A percentile compares a stretch with the other conserved stretches of the same genome.
phyloP scores from a whole-genome alignment of 768 basidiomycete species.

The Calocybe indica region DNA sequence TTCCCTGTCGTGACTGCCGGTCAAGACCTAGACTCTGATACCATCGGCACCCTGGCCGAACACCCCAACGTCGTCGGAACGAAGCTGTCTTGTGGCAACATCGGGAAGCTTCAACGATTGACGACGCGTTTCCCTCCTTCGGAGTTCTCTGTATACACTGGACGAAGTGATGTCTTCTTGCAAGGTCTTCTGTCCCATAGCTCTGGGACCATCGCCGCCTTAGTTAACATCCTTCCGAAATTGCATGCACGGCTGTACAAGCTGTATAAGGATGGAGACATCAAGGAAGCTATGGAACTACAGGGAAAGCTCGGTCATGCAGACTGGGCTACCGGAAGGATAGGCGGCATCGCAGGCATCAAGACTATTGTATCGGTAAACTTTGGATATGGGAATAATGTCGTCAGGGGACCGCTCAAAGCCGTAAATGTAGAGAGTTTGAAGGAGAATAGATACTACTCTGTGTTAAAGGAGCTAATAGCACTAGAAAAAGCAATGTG shows the following conservation, averaged over 20 bases:
- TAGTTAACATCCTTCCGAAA: constrained; percentile 58
- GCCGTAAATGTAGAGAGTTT: constrained; percentile 30
- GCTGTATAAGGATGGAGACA: constrained; percentile 45
- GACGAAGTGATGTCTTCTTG: constrained; percentile 65
- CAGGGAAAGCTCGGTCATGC: constrained; percentile 60
- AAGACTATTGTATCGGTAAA: constrained; percentile 57
- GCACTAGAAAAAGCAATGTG: constrained; percentile 32
- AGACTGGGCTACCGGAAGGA: constrained; percentile 57
- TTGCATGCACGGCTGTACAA: constrained; percentile 44
- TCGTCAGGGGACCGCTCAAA: constrained; percentile 46
- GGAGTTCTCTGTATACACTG: constrained; percentile 69
- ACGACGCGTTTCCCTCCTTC: constrained; percentile 47
- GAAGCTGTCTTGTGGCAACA: constrained; percentile 80
- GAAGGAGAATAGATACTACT: constrained; percentile 30
- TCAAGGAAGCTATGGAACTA: constrained; percentile 52
- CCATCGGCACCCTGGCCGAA: constrained; percentile 56
- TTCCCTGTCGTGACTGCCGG: constrained; percentile 80
- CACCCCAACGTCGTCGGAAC: constrained; percentile 86
- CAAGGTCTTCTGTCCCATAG: constrained; percentile 57
- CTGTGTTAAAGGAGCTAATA: constrained; percentile 39
- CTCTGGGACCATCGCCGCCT: constrained; percentile 61
- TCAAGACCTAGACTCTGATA: constrained; percentile 79
- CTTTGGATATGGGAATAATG: constrained; percentile 55
- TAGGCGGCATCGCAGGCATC: constrained; percentile 64
- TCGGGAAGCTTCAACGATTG: constrained; percentile 79